Evolutionary conservation across 176 grass and related monocot species (phyloP).

Genomic region (Carex scoparia): DNA sequence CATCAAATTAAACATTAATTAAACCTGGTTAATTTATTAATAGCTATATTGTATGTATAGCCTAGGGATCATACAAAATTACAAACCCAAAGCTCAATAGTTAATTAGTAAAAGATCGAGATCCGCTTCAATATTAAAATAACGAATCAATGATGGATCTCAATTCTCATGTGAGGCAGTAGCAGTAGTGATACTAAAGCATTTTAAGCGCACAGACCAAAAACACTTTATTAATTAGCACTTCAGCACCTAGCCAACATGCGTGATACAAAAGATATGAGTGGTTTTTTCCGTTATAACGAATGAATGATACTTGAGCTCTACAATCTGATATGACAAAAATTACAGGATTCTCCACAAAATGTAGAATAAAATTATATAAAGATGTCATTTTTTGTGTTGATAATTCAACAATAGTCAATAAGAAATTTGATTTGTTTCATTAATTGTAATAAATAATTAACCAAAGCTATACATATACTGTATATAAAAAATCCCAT

Average conservation of each 20-base stretch:
- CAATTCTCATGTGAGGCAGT: neutral
- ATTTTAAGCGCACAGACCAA: neutral
- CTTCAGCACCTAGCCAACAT: neutral
- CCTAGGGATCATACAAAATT: constrained; percentile 7
- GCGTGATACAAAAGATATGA: constrained; percentile 2
- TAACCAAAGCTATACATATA: no score
- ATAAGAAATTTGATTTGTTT: neutral
- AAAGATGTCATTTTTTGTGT: neutral
- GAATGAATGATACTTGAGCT: neutral
- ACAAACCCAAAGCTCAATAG: neutral
- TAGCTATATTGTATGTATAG: neutral
- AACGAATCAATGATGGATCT: neutral
- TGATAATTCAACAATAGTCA: no score
- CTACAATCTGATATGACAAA: constrained; percentile 14
- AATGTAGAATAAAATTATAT: neutral
- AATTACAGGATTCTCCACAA: neutral
- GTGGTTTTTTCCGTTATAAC: neutral
- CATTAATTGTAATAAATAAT: neutral
- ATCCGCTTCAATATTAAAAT: neutral
- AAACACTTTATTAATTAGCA: neutral
- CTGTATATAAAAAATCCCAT: neutral
- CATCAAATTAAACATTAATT: neutral
- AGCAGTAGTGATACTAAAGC: neutral
- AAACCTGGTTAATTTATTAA: constrained; percentile 10
- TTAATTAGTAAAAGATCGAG: neutral